Evolutionary conservation across 2,329 filamentous ascomycete species (phyloP).

Genomic region (Mariannaea elegans): DNA sequence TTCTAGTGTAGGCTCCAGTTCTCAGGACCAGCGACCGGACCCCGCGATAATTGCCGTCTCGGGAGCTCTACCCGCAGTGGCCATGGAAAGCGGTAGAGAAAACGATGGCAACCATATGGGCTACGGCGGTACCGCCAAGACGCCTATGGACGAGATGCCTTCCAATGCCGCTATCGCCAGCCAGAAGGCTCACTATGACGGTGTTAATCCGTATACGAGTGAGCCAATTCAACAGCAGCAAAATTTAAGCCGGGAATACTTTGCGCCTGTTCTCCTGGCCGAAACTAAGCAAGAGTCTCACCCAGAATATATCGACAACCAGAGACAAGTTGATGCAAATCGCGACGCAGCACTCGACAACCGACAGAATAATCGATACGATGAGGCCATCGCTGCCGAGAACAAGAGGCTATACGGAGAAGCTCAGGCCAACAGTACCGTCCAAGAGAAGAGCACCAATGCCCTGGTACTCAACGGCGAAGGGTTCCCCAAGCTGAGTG

Average conservation of each 20-base stretch:
- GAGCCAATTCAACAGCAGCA: conserved; percentile 47
- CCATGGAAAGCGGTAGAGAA: conserved; percentile 43
- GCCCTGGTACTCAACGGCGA: conserved; percentile 32
- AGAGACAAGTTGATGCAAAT: conserved; percentile 7
- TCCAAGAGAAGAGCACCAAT: conserved; percentile 27
- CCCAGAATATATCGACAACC: conserved; percentile 11
- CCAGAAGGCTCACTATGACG: conserved; percentile 61
- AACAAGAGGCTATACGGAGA: conserved; percentile 21
- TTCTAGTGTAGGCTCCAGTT: conserved; percentile 81
- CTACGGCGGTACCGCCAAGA: conserved; percentile 58
- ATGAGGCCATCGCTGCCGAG: conserved; percentile 13
- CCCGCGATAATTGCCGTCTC: conserved; percentile 68
- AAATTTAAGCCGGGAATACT: conserved; percentile 24
- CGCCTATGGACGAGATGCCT: conserved; percentile 58
- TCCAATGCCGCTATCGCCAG: conserved; percentile 61
- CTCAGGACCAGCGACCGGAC: conserved; percentile 55
- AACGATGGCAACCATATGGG: conserved; percentile 46
- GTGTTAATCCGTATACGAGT: conserved; percentile 66
- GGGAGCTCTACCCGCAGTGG: conserved; percentile 56
- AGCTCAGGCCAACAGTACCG: conserved; percentile 20
- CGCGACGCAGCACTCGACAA: conserved; percentile 15
- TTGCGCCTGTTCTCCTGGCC: conserved; percentile 33
- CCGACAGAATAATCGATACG: conserved; percentile 19
- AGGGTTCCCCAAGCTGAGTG: conserved; percentile 35
- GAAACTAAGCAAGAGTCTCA: conserved; percentile 24